Evolutionary conservation across 306 rosid species (phyloP).

Genomic region (Oxytropis ochrocephala): DNA sequence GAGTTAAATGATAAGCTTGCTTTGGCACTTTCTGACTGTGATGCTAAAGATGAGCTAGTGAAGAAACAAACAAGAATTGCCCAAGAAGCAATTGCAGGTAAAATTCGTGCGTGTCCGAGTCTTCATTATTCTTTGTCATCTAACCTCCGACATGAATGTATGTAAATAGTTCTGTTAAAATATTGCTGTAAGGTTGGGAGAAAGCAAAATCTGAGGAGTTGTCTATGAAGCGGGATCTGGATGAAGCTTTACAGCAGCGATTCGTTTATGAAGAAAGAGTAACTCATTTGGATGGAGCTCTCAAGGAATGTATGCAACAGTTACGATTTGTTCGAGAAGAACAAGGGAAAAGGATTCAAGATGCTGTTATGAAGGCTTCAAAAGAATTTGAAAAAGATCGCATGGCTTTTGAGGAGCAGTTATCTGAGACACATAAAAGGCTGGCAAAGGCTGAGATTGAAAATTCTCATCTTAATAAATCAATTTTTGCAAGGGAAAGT

Average conservation of each 20-base stretch:
- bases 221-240: constrained; percentile 49
- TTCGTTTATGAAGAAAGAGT: constrained; percentile 58
- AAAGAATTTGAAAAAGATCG: constrained; percentile 56
- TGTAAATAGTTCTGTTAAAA: constrained; percentile 14
- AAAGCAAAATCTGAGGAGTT: constrained; percentile 53
- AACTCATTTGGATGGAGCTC: constrained; percentile 66
- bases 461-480: constrained; percentile 53
- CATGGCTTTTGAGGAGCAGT: constrained; percentile 52
- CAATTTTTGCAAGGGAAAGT: constrained; percentile 55
- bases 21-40: constrained; percentile 52
- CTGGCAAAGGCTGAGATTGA: constrained; percentile 52
- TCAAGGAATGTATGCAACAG: constrained; percentile 90
- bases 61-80: constrained; percentile 62
- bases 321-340: constrained; percentile 80
- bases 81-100: constrained; percentile 76
- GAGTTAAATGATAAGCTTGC: constrained; percentile 50
- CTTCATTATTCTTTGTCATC: not conserved
- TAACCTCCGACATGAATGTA: not conserved
- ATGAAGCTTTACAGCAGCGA: constrained; percentile 52
- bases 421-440: constrained; percentile 53
- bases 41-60: constrained; percentile 68
- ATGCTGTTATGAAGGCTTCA: constrained; percentile 63
- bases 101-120: not conserved
- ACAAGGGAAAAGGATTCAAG: constrained; percentile 71
- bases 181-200: constrained; percentile 56